phyloP scores from a whole-genome alignment of 768 basidiomycete species.

The Mycena rebaudengoi region DNA sequence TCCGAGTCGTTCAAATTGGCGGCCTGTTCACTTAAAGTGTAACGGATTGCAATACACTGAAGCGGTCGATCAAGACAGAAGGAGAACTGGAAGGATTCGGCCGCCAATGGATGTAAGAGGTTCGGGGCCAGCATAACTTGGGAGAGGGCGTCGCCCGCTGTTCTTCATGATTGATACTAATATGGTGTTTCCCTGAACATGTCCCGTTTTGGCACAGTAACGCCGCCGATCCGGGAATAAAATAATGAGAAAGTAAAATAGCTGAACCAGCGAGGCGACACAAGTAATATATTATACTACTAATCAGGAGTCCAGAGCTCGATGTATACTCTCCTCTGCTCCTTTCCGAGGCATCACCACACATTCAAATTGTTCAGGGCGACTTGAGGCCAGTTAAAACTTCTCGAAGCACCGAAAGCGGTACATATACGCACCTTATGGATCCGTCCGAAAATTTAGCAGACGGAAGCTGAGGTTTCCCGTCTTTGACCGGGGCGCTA shows the following conservation, averaged over 20 bases:
- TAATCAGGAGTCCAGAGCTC: too few relatives aligned
- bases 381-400: constrained; percentile 1
- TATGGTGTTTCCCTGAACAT: too few relatives aligned
- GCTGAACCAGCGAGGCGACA: too few relatives aligned
- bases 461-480: constrained; percentile 21
- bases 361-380: constrained; percentile 29
- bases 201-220: too few relatives aligned
- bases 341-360: constrained; percentile 27
- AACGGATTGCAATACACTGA: constrained; percentile 13
- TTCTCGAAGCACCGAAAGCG: background rate
- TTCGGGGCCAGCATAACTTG: background rate
- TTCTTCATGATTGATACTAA: too few relatives aligned
- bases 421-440: constrained; percentile 10
- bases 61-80: constrained; percentile 12
- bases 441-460: constrained; percentile 10
- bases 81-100: background rate
- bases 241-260: too few relatives aligned
- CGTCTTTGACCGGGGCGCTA: constrained; percentile 23
- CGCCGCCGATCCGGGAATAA: too few relatives aligned
- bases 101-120: background rate
- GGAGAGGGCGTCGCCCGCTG: background rate
- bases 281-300: too few relatives aligned
- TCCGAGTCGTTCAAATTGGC: background rate
- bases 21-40: background rate
- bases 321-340: constrained; percentile 8